Conservation (phyloP, 768 basidiomycete species). For the Boletus eberwhitei region DNA sequence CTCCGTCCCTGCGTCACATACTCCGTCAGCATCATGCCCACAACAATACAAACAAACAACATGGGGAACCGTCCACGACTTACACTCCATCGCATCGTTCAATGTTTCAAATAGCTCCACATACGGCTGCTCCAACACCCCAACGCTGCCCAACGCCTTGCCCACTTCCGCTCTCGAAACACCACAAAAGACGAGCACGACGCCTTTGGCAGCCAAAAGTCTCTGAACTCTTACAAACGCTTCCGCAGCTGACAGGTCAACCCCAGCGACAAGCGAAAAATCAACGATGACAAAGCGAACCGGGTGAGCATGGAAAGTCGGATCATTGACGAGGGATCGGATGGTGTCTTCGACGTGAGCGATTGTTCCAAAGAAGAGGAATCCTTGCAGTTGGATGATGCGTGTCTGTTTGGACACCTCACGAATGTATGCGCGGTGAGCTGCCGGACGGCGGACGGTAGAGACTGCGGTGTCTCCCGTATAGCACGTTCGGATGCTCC, state of each 20-base stretch:
- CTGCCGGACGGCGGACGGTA: slow-evolving; percentile 84
- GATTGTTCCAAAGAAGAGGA: slow-evolving; percentile 94
- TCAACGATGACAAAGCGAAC: slow-evolving; percentile 91
- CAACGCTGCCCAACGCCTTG: slow-evolving; percentile 72
- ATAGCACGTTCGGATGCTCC: slow-evolving; percentile 80
- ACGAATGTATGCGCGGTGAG: slow-evolving; percentile 87
- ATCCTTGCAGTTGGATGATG: slow-evolving; percentile 86
- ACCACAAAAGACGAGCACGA: slow-evolving; percentile 89
- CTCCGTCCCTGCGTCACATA: slow-evolving; percentile 67
- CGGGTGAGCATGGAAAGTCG: slow-evolving; percentile 68
- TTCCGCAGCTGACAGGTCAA: slow-evolving; percentile 94
- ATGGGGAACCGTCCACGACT: slow-evolving; percentile 30
- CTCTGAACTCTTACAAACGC: slow-evolving; percentile 92
- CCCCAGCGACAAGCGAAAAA: slow-evolving; percentile 78
- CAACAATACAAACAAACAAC: background rate
- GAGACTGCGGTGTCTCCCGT: slow-evolving; percentile 84
- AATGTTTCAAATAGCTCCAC: slow-evolving; percentile 82
- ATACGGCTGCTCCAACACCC: slow-evolving; percentile 68
- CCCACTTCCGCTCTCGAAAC: slow-evolving; percentile 63
- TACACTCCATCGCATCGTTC: slow-evolving; percentile 92
- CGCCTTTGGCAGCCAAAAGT: slow-evolving; percentile 67
- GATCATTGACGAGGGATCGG: slow-evolving; percentile 65
- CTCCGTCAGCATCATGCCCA: slow-evolving; percentile 1
- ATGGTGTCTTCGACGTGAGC: slow-evolving; percentile 86
- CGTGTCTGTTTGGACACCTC: slow-evolving; percentile 90